phyloP scores from a whole-genome alignment of 2,329 filamentous ascomycete species.

The Huntiella abstrusa region DNA sequence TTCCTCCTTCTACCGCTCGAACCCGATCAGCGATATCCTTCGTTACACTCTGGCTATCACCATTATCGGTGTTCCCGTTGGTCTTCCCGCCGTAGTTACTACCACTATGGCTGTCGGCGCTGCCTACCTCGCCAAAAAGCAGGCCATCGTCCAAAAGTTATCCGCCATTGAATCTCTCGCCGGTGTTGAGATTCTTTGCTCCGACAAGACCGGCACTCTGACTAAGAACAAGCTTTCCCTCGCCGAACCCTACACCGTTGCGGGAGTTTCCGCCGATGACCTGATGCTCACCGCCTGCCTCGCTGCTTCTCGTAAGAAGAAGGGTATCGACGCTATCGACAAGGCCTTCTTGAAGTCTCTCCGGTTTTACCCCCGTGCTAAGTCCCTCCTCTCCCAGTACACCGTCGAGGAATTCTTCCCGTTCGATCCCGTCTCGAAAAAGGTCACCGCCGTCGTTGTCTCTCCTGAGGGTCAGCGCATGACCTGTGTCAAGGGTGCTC shows the following conservation, averaged over 20 bases:
- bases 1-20: constrained; percentile 73
- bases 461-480: constrained; percentile 70
- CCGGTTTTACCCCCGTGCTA: constrained; percentile 64
- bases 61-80: constrained; percentile 81
- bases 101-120: constrained; percentile 91
- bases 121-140: constrained; percentile 21
- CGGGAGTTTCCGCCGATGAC: constrained; percentile 67
- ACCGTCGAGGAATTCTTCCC: constrained; percentile 42
- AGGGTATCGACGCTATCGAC: too few relatives aligned
- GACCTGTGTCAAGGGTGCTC: constrained; percentile 78
- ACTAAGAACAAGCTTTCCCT: constrained; percentile 30
- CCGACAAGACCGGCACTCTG: too few relatives aligned
- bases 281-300: constrained; percentile 78
- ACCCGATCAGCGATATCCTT: constrained; percentile 59
- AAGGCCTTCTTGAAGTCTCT: constrained; percentile 53
- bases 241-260: constrained; percentile 65
- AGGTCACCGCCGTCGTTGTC: constrained; percentile 68
- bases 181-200: too few relatives aligned
- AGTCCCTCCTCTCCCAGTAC: constrained; percentile 64
- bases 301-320: too few relatives aligned
- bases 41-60: constrained; percentile 76
- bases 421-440: constrained; percentile 59
- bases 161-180: too few relatives aligned
- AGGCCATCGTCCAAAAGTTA: too few relatives aligned
- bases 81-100: constrained; percentile 81